phyloP scores from a whole-genome alignment of 106 monocot genomes.

The Dendrobium nobile region DNA sequence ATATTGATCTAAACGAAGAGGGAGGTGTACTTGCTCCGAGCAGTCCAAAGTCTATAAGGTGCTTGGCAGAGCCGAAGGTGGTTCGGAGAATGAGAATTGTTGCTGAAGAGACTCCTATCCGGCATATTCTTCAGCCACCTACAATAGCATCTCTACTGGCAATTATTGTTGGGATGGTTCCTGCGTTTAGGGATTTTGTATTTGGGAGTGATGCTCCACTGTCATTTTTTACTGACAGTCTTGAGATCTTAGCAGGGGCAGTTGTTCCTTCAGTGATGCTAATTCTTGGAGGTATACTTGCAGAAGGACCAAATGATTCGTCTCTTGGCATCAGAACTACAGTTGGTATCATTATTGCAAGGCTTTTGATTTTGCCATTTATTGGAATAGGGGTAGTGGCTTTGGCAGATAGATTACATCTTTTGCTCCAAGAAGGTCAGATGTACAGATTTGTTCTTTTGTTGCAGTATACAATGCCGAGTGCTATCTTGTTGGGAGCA shows the following conservation, averaged over 20 bases:
- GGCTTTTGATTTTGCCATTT: slow-evolving; percentile 73
- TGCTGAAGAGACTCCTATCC: slow-evolving; percentile 83
- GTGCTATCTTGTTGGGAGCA: slow-evolving; percentile 86
- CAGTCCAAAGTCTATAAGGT: slow-evolving; percentile 79
- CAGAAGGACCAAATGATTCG: slow-evolving; percentile 85
- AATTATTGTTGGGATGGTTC: slow-evolving; percentile 72
- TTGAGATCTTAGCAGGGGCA: slow-evolving; percentile 84
- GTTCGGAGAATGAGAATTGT: slow-evolving; percentile 76
- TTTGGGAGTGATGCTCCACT: slow-evolving; percentile 76
- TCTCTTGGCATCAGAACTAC: slow-evolving; percentile 69
- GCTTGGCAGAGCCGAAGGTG: slow-evolving; percentile 86
- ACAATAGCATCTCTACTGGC: slow-evolving; percentile 88
- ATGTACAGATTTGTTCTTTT: slow-evolving; percentile 84
- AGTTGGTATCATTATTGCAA: slow-evolving; percentile 61
- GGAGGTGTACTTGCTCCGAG: slow-evolving; percentile 7
- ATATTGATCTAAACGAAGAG: slow-evolving; percentile 45
- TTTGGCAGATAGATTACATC: slow-evolving; percentile 46
- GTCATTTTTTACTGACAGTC: slow-evolving; percentile 79
- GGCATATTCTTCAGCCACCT: slow-evolving; percentile 88
- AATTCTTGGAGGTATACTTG: slow-evolving; percentile 83
- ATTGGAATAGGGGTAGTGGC: slow-evolving; percentile 77
- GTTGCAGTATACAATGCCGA: slow-evolving; percentile 85
- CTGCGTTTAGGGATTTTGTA: slow-evolving; percentile 50
- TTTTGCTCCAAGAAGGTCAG: slow-evolving; percentile 43
- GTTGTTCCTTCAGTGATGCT: slow-evolving; percentile 93